Percentiles rank a stretch among this genome's conserved stretches.
phyloP scores from a whole-genome alignment of 2,329 filamentous ascomycete species.

The Paracorniculantispora psalliotae region DNA sequence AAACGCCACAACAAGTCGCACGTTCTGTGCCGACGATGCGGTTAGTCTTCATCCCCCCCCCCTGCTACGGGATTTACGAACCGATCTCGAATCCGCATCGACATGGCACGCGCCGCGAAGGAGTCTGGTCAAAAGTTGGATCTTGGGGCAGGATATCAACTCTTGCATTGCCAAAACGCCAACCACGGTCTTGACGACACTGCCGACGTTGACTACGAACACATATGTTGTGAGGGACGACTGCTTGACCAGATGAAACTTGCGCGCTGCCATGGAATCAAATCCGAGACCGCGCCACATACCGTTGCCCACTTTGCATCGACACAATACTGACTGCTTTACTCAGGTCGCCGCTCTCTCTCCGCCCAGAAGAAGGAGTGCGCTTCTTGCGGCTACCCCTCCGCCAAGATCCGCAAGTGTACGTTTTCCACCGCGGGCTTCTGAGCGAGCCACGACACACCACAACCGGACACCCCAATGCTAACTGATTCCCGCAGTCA shows the following conservation, averaged over 20 bases:
- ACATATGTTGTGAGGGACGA: too few species aligned
- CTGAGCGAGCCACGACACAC: not conserved
- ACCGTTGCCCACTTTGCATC: not conserved
- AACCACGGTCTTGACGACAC: not conserved
- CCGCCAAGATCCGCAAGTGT: slow-evolving; percentile 98
- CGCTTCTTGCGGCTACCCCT: slow-evolving; percentile 89
- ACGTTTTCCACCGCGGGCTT: slow-evolving; percentile 46
- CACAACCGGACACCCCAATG: not conserved
- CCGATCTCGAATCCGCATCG: not conserved
- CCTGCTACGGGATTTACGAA: not conserved
- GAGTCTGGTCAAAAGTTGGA: not conserved
- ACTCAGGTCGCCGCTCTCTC: slow-evolving; percentile 82
- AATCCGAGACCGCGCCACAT: not conserved
- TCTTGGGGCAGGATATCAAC: too few species aligned
- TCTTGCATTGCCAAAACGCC: too few species aligned
- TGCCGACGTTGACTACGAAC: too few species aligned
- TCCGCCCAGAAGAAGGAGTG: slow-evolving; percentile 99
- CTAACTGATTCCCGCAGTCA: slow-evolving; percentile 55
- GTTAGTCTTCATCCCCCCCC: slow-evolving; percentile 64
- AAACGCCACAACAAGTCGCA: slow-evolving; percentile 95
- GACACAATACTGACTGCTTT: slow-evolving; percentile 14
- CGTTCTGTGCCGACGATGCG: slow-evolving; percentile 96
- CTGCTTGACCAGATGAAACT: too few species aligned
- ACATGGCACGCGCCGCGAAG: not conserved
- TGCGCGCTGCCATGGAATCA: not conserved